Evolutionary conservation across 2,329 filamentous ascomycete species (phyloP).

Genomic region (Chrysoporthe austroafricana): DNA sequence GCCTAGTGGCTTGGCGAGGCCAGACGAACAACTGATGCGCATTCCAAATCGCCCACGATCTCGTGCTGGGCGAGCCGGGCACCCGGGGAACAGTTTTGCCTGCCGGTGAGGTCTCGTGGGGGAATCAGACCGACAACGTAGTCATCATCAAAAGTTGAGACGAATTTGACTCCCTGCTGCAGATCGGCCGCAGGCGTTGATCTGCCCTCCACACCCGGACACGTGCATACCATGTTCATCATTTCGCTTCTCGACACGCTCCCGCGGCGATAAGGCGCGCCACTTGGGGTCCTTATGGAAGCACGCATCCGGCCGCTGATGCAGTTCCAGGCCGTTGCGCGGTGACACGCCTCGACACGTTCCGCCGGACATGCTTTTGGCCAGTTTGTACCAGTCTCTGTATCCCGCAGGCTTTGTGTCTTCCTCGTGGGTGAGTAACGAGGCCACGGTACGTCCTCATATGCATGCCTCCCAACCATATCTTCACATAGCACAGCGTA

Average conservation of each 20-base stretch:
- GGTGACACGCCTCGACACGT: not conserved
- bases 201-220: not conserved
- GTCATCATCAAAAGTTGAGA: not conserved
- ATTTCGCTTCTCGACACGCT: not conserved
- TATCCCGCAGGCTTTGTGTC: not conserved
- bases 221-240: not conserved
- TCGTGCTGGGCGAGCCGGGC: not conserved
- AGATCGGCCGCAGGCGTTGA: not conserved
- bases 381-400: not conserved
- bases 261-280: not conserved
- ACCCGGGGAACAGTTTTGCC: not conserved
- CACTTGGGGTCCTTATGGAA: not conserved
- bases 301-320: not conserved
- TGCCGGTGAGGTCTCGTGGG: not conserved
- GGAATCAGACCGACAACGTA: not conserved
- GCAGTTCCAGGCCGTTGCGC: not conserved
- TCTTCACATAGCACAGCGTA: conserved; percentile 3
- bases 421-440: not conserved
- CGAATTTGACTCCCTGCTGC: not conserved
- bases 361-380: not conserved
- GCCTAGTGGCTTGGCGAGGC: conserved; percentile 1
- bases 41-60: not conserved
- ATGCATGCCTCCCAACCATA: not conserved
- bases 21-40: not conserved
- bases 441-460: not conserved